Base-by-base conservation (phyloP, 257 asterid genomes). In the Nicotiana attenuata region DNA sequence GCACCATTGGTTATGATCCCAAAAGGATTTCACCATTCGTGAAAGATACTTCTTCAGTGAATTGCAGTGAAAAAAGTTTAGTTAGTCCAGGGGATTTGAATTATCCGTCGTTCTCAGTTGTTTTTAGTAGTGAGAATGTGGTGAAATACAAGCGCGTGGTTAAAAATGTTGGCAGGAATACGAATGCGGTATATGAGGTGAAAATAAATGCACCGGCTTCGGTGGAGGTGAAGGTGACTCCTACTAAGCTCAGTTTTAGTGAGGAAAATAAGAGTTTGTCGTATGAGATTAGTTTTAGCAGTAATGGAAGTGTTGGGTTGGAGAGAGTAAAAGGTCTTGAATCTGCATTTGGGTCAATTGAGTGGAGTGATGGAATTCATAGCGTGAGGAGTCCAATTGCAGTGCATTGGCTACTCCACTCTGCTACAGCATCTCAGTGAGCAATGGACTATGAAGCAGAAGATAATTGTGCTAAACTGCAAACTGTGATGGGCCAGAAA, bases 81-180 rank as follows among this genome's bases (percentile, higher is more conserved):
- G 84, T 76, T 73, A 89, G 87, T 10, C 95, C 99, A 0, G 98
- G 99, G 3, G 84, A 93, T 81, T 81, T 96, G 92, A 96, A 96
- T 69, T 94, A 94, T 83, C 98, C 99, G 20, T 91, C 99, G 0
- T 94, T 96, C 35, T 91, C 97, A 3, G 97, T 94, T 5, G 97
- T 91, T 4, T 94, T 96, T 47, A 5, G 52, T 3, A 85, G 89
- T 10, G 41, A 65, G 10, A 45, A 81, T 1, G 89, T 56, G 82
- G 95, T 92, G 35, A 96, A 83, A 84, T 92, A 92, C 26, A 91
- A 68, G 66, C 90, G 99, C 73, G 87, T 83, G 28, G 97, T 93
- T 65, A 93, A 85, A 78, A 92, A 96, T 55, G 99, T 96, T 0
- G 98, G 95, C 69, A 68, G 67, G 2, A 83, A 84, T 41, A 83